Base-by-base conservation (phyloP, 2,329 filamentous ascomycete species). In the Pyricularia pennisetigena region DNA sequence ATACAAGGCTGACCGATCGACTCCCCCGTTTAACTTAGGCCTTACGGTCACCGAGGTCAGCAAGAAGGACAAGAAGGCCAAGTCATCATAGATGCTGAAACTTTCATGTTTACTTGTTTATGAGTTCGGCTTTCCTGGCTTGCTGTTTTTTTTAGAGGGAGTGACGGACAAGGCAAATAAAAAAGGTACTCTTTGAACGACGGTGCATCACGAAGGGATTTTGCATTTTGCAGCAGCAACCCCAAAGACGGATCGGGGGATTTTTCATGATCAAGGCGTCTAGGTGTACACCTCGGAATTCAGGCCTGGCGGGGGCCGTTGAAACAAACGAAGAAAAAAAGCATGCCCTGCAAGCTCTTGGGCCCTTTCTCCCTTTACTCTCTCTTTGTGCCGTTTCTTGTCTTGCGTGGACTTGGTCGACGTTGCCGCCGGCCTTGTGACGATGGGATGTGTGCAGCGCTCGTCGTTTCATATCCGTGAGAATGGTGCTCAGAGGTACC, bases 11-110 rank as follows among this genome's bases (percentile, higher is more conserved):
- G 75, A 71, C 71, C 20, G 54, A 26, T 64, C 67, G 54, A 66
- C 29, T 49, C 57, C 23, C 24, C 3, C 16, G 5, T 6, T 14
- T 23, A n/a, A 2, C 32, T 29, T 72, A 86, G 83, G 79, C 77
- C 78, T 86, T 78, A 78, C 79, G 73, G 82, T 85, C 77, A 82
- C 82, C 76, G 83, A 85, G 75, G 82, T 85, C 72, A 79, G 79
- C 76, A 85, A 84, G 81, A 85, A 88, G 82, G 87, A 93, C 80
- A 82, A 80, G 78, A 80, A 80, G 78, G 74, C 74, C 72, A 79
- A 80, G 78, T 75, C 76, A 67, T 74, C 78, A 74, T 80, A 77
- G 76, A 70, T 62, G 23, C 29, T 29, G 59, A 62, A 62, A 62
- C 59, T 28, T 20, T 62, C 59, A 62, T 62, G 59, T 62, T 62